phyloP scores from a whole-genome alignment of 108 stramenopile genomes.

The Nitzschia inconspicua region DNA sequence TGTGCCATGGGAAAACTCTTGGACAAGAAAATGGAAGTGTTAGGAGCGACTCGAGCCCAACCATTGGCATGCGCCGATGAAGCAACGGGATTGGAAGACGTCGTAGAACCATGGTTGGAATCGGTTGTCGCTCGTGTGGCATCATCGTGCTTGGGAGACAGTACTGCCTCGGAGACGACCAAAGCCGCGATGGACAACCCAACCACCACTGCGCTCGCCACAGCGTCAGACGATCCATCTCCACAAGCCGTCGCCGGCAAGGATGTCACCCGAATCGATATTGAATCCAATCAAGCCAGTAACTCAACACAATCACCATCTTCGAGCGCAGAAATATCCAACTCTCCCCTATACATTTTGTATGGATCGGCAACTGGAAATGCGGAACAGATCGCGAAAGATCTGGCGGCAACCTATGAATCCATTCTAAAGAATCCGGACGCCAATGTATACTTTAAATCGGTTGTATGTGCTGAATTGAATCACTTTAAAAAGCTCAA shows the following conservation, averaged over 20 bases:
- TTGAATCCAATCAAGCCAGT: background rate
- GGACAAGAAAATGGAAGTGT: conserved; percentile 57
- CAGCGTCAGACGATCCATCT: background rate
- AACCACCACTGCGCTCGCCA: background rate
- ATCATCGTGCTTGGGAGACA: conserved; percentile 44
- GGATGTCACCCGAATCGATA: background rate
- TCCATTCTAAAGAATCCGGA: conserved; percentile 30
- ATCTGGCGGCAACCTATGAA: conserved; percentile 57
- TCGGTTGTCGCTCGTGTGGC: conserved; percentile 35
- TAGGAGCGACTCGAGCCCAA: conserved; percentile 62
- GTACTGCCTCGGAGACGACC: no score
- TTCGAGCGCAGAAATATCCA: conserved; percentile 13
- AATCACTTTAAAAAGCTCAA: conserved; percentile 64
- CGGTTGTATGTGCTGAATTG: conserved; percentile 56
- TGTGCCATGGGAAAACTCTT: conserved; percentile 70
- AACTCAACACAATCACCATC: background rate
- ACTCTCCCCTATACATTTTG: conserved; percentile 62
- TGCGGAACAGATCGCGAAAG: conserved; percentile 78
- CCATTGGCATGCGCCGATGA: conserved; percentile 84
- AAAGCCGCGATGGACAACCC: no score
- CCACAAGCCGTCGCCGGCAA: background rate
- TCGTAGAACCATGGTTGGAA: conserved; percentile 82
- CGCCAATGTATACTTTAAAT: conserved; percentile 43
- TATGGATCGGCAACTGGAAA: conserved; percentile 82
- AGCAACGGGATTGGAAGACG: conserved; percentile 77